phyloP scores from a whole-genome alignment of 139 green algal genomes.

The Pleodorina starrii region DNA sequence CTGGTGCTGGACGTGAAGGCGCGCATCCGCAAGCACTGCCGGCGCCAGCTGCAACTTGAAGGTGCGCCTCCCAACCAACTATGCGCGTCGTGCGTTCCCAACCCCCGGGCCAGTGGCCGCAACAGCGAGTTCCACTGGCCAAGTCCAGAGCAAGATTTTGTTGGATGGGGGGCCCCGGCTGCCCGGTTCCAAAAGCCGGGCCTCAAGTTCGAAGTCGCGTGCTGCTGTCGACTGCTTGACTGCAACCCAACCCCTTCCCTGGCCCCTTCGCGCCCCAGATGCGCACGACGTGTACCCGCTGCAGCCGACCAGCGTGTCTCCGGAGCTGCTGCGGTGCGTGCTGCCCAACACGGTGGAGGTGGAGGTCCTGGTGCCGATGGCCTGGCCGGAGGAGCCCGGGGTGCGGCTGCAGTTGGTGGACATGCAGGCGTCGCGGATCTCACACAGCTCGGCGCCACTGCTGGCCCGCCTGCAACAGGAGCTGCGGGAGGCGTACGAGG shows the following conservation, averaged over 20 bases:
- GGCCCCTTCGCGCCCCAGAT: too few relatives aligned
- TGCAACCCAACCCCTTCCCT: too few relatives aligned
- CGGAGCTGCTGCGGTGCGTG: constrained; percentile 33
- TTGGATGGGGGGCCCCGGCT: too few relatives aligned
- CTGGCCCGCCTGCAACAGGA: constrained; percentile 26
- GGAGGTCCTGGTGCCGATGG: constrained; percentile 27
- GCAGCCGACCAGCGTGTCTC: constrained; percentile 16
- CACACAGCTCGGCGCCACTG: constrained; percentile 5
- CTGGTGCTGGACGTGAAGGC: constrained; percentile 35
- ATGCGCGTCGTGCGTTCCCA: too few relatives aligned
- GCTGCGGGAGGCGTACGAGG: background rate
- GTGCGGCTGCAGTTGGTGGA: constrained; percentile 14
- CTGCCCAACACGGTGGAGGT: constrained; percentile 43
- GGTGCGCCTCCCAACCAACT: background rate
- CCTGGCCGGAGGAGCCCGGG: constrained; percentile 30
- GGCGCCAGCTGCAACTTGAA: constrained; percentile 26
- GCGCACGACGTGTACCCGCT: constrained; percentile 36
- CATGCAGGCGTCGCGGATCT: constrained; percentile 19
- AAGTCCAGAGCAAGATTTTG: too few relatives aligned
- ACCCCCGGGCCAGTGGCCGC: too few relatives aligned
- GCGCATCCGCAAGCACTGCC: constrained; percentile 22
- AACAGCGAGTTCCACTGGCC: too few relatives aligned
- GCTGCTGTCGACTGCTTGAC: too few relatives aligned
- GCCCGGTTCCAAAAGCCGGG: too few relatives aligned
- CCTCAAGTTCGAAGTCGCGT: too few relatives aligned